Evolutionary conservation across 306 rosid genomes (phyloP), one percentile per base, ranked within the genome.

Genomic region (Rosa persica): DNA sequence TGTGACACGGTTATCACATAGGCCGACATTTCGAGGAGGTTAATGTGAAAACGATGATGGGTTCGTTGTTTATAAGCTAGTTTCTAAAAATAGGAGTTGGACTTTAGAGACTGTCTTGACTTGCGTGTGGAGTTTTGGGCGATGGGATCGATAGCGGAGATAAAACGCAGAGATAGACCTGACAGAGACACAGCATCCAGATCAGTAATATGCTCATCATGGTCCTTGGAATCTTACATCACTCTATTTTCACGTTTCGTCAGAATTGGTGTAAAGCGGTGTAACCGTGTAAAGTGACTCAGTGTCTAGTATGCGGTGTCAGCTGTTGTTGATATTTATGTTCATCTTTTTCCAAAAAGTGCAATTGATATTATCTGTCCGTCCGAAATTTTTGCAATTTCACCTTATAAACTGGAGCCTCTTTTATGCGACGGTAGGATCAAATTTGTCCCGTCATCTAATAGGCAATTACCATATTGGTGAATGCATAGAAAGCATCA

Each of bases 1-100:
- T 89, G 91, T 22, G 95, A 82, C 42, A 94, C 97, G 8, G 78
- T 87, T 36, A 90, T 73, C 6, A 88, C 73, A 39, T 72, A 34
- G 72, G 91, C 81, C 79, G 92, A 90, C 97, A 94, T 94, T 84
- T 62, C 19, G 52, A n/a, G 44, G 69, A 9, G 43, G 36, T 25
- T 60, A 1, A 60, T 0, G 38, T 3, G 38, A 25, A 30, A 12
- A 12, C 17, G 66, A 23, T 64, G 69, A 34, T 38, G 9, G 38
- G 4, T 34, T 25, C 10, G 16, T 60, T 60, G 30, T 22, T 60
- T 23, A 12, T 12, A 25, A 30, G 38, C 4, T 40, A 34, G 68
- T 62, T 64, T 34, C 69, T 34, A 34, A 13, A 34, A 6, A 64
- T 64, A 64, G 3, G 22, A 64, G 22, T 16, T 64, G 69, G 42